These are phyloP conservation scores for Taiwanofungus camphoratus DNA, from an alignment of 1,284 basidiomycete species.

Conservation along the genomic window DNA sequence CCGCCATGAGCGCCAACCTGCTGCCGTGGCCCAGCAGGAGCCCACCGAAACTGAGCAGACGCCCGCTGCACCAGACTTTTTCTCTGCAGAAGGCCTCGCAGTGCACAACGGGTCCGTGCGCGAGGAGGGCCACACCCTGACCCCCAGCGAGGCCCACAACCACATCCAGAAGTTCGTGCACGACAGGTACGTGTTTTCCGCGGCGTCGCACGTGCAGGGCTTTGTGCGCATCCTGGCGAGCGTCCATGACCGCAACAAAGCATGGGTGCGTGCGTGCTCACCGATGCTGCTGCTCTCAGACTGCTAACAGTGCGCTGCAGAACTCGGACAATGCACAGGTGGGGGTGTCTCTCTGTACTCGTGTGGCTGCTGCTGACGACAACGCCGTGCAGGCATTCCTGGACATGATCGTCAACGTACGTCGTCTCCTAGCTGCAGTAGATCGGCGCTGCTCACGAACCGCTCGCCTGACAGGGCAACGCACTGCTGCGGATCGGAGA, in stretches of 20 bases:
- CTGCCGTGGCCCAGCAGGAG: conserved; percentile 3
- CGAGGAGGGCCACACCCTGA: conserved; percentile 20
- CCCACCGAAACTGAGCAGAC: too few species aligned
- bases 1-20: conserved; percentile 28
- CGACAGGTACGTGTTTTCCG: conserved; percentile 39
- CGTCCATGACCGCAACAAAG: conserved; percentile 36
- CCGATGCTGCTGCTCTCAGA: background rate
- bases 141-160: conserved; percentile 45
- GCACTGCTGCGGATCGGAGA: conserved; percentile 43
- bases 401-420: conserved; percentile 37
- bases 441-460: background rate
- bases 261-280: conserved; percentile 40
- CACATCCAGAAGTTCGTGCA: conserved; percentile 37
- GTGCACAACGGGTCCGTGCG: conserved; percentile 27
- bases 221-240: conserved; percentile 43
- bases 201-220: conserved; percentile 35
- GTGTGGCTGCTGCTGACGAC: background rate
- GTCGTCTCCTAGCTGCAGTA: background rate
- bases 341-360: background rate
- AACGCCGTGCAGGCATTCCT: conserved; percentile 19
- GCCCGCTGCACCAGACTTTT: conserved; percentile 34
- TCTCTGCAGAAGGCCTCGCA: conserved; percentile 39
- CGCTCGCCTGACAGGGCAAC: conserved; percentile 42
- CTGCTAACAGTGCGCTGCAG: conserved; percentile 23
- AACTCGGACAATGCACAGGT: conserved; percentile 50